Evolutionary conservation across 2,329 filamentous ascomycete species (phyloP).

Genomic region (Penicillium sp.): DNA sequence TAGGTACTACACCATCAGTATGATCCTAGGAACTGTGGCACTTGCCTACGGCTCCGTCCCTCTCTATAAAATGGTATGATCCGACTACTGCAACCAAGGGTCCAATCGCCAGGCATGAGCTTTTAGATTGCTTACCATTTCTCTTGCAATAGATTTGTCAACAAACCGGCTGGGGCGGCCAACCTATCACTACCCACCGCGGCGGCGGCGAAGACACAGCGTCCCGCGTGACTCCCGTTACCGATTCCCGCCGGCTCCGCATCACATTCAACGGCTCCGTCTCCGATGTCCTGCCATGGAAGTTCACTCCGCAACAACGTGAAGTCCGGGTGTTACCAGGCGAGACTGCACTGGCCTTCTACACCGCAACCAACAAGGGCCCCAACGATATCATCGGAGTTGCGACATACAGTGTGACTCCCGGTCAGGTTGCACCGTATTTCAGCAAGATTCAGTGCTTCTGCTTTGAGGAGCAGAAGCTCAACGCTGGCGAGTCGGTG

Average conservation of each 20-base stretch:
- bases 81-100: not conserved
- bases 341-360: constrained; percentile 95
- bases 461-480: constrained; percentile 94
- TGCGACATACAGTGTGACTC: constrained; percentile 95
- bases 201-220: constrained; percentile 69
- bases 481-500: constrained; percentile 93
- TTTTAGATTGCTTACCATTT: not conserved
- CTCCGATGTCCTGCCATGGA: constrained; percentile 94
- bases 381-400: constrained; percentile 95
- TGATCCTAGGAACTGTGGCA: constrained; percentile 63
- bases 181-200: constrained; percentile 78
- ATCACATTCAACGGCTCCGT: constrained; percentile 97
- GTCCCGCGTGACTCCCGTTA: constrained; percentile 76
- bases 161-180: constrained; percentile 76
- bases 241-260: constrained; percentile 77
- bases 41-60: constrained; percentile 67
- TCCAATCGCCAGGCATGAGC: not conserved
- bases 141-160: constrained; percentile 47
- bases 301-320: constrained; percentile 93
- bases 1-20: constrained; percentile 64
- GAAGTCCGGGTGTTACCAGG: constrained; percentile 94
- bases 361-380: constrained; percentile 90
- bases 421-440: constrained; percentile 91
- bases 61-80: constrained; percentile 64
- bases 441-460: constrained; percentile 99